Evolutionary conservation across 495 filamentous ascomycete genomes (phyloP), one percentile per base, ranked within the genome.

Genomic region (Umbilicaria muhlenbergii): DNA sequence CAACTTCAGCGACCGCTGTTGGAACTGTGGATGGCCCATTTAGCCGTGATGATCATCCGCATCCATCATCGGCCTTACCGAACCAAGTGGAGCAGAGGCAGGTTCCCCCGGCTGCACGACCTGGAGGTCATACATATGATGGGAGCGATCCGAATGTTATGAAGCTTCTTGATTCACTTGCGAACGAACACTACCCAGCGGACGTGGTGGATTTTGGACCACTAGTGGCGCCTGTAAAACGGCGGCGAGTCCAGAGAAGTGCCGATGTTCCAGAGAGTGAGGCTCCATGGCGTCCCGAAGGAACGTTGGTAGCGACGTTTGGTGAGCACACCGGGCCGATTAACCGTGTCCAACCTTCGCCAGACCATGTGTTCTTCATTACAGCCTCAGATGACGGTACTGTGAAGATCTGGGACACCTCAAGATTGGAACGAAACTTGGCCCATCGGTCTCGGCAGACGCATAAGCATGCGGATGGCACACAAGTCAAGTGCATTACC

Each of bases 331-430:
- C 69, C 12, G 84, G 70, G 2, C 73, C 84, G 16, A 75, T 96
- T 50, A 94, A 84, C 51, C 74, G 88, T 5, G 75, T 96, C 12
- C 68, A 83, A 5, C 71, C 86, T 17, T 78, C 89, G 2, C 85
- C 92, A 7, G 92, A 96, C 58, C 92, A 99, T 58, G 65, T 74
- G 3, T 99, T 99, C 65, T 99, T 99, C 60, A 71, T 91, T 21
- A 96, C 89, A 0, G 91, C 73, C 5, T 87, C 88, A 11, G 87
- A 96, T 59, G 92, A 99, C 62, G 83, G 88, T 10, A 80, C 73
- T 13, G 85, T 94, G 34, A 92, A 85, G 52, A 71, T 99, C 8
- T 99, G 92, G 92, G 92, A 99, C 59, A 81, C 85, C 11, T 74
- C 75, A 17, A 73, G 92, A 32, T 66, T 99, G 4, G 92, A 99